Percentiles rank a stretch among this genome's conserved stretches.
These are phyloP conservation scores for Aphanoascus verrucosus DNA, from an alignment of 2,329 filamentous ascomycete species.

Conservation along the genomic window DNA sequence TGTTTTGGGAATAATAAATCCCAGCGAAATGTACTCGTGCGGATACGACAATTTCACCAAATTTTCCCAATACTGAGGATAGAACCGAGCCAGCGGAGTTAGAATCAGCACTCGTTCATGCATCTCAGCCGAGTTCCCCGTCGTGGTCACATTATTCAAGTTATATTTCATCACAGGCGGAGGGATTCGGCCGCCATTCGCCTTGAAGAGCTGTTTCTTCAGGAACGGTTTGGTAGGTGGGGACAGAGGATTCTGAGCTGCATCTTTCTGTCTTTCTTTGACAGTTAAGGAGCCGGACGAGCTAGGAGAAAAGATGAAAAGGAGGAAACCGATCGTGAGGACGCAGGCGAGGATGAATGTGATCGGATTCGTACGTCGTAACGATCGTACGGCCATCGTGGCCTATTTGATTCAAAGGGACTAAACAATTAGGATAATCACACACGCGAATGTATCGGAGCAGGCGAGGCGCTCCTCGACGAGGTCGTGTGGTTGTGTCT, in stretches of 20 bases:
- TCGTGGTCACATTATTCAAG: conserved; percentile 87
- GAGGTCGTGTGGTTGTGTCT: neutral
- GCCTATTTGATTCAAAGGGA: neutral
- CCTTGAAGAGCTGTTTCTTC: conserved; percentile 46
- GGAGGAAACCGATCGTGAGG: conserved; percentile 61
- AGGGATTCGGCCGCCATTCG: conserved; percentile 46
- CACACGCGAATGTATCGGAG: neutral
- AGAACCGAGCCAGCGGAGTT: conserved; percentile 87
- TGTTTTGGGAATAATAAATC: conserved; percentile 91
- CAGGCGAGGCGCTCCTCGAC: conserved; percentile 1
- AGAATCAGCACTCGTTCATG: conserved; percentile 80
- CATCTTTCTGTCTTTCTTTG: conserved; percentile 43
- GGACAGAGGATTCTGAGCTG: conserved; percentile 60
- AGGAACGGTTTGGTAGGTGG: conserved; percentile 64
- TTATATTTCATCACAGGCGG: conserved; percentile 88
- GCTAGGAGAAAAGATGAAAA: conserved; percentile 51
- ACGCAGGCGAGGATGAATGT: conserved; percentile 62
- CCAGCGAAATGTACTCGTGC: conserved; percentile 86
- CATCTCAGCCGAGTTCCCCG: conserved; percentile 62
- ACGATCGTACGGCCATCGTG: conserved; percentile 52
- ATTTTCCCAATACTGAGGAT: conserved; percentile 92
- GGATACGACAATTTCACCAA: conserved; percentile 74
- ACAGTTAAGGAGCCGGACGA: conserved; percentile 39
- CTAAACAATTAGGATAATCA: neutral
- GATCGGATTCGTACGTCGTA: conserved; percentile 69